Evolutionary conservation across 1,139 yeast species (phyloP).

Genomic region (Maudiozyma humilis): DNA sequence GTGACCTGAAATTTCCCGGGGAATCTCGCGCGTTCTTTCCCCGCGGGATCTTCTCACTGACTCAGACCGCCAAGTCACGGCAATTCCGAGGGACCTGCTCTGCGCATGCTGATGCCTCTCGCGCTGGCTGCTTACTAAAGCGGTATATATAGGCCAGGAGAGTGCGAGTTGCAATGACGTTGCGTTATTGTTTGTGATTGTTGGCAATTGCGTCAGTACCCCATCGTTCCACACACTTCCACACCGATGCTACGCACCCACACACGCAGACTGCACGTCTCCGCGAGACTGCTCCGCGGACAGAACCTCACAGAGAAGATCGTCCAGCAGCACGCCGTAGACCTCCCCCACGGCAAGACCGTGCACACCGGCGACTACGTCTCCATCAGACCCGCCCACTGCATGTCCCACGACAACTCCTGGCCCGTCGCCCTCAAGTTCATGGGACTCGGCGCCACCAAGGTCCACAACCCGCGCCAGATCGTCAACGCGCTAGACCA

Average conservation of each 20-base stretch:
- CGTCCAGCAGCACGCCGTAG: constrained; percentile 87
- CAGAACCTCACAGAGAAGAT: constrained; percentile 93
- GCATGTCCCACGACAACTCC: constrained; percentile 97
- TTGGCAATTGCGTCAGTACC: too few relatives aligned
- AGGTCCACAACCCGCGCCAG: constrained; percentile 76
- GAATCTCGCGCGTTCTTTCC: background rate
- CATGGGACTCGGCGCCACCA: constrained; percentile 85
- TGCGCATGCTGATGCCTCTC: background rate
- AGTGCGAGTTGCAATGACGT: too few relatives aligned
- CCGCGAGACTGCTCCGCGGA: constrained; percentile 21
- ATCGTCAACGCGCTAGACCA: constrained; percentile 95
- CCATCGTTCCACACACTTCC: background rate
- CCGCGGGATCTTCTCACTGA: background rate
- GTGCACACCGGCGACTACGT: constrained; percentile 92
- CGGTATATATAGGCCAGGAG: background rate
- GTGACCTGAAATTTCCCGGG: background rate
- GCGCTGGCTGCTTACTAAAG: background rate
- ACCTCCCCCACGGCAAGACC: constrained; percentile 56
- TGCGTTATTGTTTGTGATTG: too few relatives aligned
- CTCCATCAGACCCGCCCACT: constrained; percentile 88
- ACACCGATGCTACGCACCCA: constrained; percentile 1
- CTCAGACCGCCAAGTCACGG: too few relatives aligned
- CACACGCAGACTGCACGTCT: constrained; percentile 15
- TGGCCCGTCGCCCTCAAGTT: constrained; percentile 99
- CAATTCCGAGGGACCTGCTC: too few relatives aligned